phyloP scores from a whole-genome alignment of 345 rosid species.

The Laguncularia racemosa region DNA sequence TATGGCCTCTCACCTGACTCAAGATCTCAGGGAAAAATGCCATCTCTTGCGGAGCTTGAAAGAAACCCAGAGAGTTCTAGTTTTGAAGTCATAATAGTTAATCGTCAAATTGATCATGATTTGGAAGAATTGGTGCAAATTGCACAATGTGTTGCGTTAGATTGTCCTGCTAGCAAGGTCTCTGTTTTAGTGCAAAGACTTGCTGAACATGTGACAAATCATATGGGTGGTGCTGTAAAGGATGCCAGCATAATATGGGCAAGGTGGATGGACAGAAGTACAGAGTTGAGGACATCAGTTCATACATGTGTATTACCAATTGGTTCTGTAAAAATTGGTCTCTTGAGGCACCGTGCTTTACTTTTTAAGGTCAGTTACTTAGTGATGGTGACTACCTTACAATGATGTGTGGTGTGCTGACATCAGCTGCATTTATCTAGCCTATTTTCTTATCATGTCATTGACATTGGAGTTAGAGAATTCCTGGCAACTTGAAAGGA shows the following conservation, averaged over 20 bases:
- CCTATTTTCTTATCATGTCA: no score
- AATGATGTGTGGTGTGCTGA: not conserved
- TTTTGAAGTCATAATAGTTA: constrained; percentile 80
- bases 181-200: constrained; percentile 63
- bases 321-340: constrained; percentile 81
- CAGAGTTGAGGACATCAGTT: constrained; percentile 67
- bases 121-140: constrained; percentile 79
- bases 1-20: constrained; percentile 58
- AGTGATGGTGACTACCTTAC: constrained; percentile 10
- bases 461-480: no score
- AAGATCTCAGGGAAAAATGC: constrained; percentile 61
- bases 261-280: constrained; percentile 82
- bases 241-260: constrained; percentile 82
- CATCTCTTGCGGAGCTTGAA: constrained; percentile 80
- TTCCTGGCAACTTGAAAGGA: no score
- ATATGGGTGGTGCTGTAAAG: constrained; percentile 95
- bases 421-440: not conserved
- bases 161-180: constrained; percentile 60
- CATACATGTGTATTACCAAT: constrained; percentile 78
- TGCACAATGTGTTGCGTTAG: constrained; percentile 71
- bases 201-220: constrained; percentile 90
- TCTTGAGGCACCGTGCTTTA: constrained; percentile 94
- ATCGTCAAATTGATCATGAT: constrained; percentile 58
- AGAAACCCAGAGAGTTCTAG: constrained; percentile 55
- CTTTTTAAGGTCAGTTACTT: constrained; percentile 78